Evolutionary conservation across 2,329 filamentous ascomycete genomes (phyloP).

Genomic region (Colletotrichum plurivorum): DNA sequence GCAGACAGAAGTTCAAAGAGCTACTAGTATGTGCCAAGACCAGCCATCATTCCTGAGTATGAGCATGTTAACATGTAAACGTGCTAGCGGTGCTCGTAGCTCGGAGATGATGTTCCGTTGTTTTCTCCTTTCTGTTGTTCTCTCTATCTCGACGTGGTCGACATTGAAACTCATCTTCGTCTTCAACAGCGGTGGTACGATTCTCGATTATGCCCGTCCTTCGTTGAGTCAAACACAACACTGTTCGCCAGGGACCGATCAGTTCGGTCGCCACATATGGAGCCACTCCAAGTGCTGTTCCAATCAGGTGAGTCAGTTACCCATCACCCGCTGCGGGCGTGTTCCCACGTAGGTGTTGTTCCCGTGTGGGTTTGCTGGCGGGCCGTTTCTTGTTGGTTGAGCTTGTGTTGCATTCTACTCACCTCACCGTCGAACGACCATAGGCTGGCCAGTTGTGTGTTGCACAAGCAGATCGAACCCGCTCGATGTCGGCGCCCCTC

Average conservation of each 20-base stretch:
- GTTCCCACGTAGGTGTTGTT: background rate
- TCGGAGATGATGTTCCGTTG: too few species aligned
- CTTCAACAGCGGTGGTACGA: conserved; percentile 3
- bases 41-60: too few species aligned
- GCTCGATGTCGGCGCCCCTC: conserved; percentile 22
- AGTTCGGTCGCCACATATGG: background rate
- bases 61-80: too few species aligned
- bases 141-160: too few species aligned
- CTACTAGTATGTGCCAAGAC: too few species aligned
- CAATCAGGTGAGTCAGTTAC: background rate
- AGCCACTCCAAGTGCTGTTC: background rate
- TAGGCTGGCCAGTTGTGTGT: conserved; percentile 3
- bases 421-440: background rate
- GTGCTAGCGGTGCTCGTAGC: too few species aligned
- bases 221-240: conserved; percentile 4
- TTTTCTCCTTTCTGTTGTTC: background rate
- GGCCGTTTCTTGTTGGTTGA: conserved; percentile 11
- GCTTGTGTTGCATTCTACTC: conserved; percentile 17
- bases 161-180: background rate
- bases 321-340: background rate
- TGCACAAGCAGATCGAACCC: conserved; percentile 22
- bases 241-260: background rate
- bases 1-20: too few species aligned
- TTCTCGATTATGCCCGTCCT: background rate
- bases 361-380: background rate